Evolutionary conservation across 148 eudicot genomes (phyloP).

Genomic region (Rhododendron mucronatum): DNA sequence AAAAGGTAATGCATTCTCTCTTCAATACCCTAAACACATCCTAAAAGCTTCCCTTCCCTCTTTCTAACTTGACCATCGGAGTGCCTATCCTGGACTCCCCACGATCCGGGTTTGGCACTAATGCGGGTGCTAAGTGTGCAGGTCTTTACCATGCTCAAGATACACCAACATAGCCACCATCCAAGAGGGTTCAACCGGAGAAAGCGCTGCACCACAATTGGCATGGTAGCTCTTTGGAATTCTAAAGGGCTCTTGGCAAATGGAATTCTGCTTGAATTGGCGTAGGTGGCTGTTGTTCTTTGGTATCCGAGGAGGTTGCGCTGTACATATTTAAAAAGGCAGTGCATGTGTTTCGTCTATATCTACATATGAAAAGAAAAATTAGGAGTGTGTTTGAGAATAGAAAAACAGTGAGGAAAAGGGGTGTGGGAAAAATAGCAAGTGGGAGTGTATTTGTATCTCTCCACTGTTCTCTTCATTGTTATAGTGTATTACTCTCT

Average conservation of each 20-base stretch:
- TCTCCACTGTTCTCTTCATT: background rate
- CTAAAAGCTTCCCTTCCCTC: too few relatives aligned
- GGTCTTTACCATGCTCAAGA: too few relatives aligned
- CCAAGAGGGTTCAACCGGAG: too few relatives aligned
- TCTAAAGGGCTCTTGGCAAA: background rate
- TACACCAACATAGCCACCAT: too few relatives aligned
- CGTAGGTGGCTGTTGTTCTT: background rate
- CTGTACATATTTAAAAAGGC: background rate
- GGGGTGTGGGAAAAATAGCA: background rate
- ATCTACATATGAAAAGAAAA: background rate
- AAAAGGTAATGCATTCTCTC: too few relatives aligned
- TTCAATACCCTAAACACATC: too few relatives aligned
- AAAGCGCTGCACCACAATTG: background rate
- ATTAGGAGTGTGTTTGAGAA: too few relatives aligned
- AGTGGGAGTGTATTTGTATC: background rate
- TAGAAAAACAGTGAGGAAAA: background rate
- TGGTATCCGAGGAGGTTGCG: background rate
- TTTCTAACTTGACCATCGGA: too few relatives aligned
- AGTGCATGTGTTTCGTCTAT: background rate
- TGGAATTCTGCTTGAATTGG: background rate
- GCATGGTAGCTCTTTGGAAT: background rate
- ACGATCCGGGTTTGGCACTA: too few relatives aligned
- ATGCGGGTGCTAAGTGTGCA: too few relatives aligned
- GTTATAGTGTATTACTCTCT: background rate
- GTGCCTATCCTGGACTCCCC: too few relatives aligned